Evolutionary conservation across 148 eudicot species (phyloP).

Genomic region (Limonium bicolor): DNA sequence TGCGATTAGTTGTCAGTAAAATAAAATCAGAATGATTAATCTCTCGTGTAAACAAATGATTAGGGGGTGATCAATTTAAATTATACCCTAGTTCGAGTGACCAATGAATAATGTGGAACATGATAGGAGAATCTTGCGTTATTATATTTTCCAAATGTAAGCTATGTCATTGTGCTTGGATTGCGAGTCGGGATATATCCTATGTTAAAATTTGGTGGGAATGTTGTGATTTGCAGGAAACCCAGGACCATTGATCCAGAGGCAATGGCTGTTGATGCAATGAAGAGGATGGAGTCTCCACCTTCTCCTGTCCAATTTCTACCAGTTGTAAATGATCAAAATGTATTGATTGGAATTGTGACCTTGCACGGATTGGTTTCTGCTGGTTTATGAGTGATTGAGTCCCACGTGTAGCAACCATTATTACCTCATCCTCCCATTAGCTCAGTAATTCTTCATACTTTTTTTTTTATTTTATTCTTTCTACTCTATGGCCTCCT

Average conservation of each 20-base stretch:
- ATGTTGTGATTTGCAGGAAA: slow-evolving; percentile 32
- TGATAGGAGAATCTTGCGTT: background rate
- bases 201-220: background rate
- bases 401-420: background rate
- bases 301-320: slow-evolving; percentile 96
- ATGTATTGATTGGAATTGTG: slow-evolving; percentile 61
- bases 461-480: too few relatives aligned
- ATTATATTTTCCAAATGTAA: background rate
- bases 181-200: background rate
- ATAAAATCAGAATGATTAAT: too few relatives aligned
- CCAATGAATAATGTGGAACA: background rate
- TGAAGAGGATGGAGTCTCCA: slow-evolving; percentile 91
- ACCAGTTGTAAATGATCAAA: slow-evolving; percentile 51
- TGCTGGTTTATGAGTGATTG: slow-evolving; percentile 33
- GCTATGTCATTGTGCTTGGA: background rate
- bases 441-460: too few relatives aligned
- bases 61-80: background rate
- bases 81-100: background rate
- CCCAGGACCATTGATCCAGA: slow-evolving; percentile 79
- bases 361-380: slow-evolving; percentile 90
- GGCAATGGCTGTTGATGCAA: slow-evolving; percentile 93
- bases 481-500: too few relatives aligned
- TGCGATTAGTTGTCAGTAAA: background rate
- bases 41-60: background rate
- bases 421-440: too few relatives aligned